Base-by-base conservation (phyloP, 345 rosid species). In the Noccaea caerulescens region DNA sequence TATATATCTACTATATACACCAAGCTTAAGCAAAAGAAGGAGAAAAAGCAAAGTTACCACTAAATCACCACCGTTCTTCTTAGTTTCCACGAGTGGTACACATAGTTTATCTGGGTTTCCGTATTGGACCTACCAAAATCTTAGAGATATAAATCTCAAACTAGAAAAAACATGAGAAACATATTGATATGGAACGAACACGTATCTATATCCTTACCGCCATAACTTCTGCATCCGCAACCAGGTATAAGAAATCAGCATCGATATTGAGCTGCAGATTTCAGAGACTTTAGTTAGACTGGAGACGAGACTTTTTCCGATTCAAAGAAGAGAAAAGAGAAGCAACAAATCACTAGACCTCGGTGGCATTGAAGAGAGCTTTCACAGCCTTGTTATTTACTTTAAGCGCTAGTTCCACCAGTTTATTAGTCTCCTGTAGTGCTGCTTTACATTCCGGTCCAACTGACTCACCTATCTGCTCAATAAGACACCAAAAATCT, bases 371-470 rank as follows among this genome's bases (percentile, higher is more conserved):
- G 46, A 91, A 93, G 68, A 82, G 78, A 63, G 77, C 46, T 85
- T 88, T 93, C 72, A 88, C 57, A 57, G 79, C 90, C 63, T 82
- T 83, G 62, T 60, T 84, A 58, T 91, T 76, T 30, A 85, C 84
- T 73, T 82, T 68, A 80, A 93, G 89, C 52, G 67, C 84, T 58
- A 78, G 74, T 13, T 91, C 98, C 4, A 91, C 80, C 58, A 89
- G 92, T 57, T 69, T 76, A 72, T 86, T 93, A 63, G 75, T 76
- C 79, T 91, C 96, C 60, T 91, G 91, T 20, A 91, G 49, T 49
- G 80, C 91, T 37, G 90, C 88, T 85, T 93, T 93, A 66, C 98
- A 93, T 78, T 91, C 97, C 9, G 90, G 61, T 60, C 98, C 98
- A 73, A 85, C 96, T 18, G 97, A 93, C 51, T 76, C 87, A 66